Percentiles rank a stretch among this genome's conserved stretches.
Conservation (phyloP, 352 stramenopile genomes). For the Plasmopara viticola region DNA sequence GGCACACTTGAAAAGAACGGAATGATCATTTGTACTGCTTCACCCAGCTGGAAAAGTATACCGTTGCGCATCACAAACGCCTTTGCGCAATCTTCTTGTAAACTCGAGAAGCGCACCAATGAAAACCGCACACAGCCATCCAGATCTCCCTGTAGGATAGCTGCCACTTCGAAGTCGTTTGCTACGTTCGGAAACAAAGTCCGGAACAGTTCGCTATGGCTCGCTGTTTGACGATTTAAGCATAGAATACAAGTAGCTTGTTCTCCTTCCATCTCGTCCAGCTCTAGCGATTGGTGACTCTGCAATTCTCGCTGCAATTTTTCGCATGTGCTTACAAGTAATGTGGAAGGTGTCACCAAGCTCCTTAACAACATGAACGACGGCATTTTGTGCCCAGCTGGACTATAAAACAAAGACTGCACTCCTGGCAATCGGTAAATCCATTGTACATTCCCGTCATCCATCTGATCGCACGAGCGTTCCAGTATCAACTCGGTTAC, state of each 20-base stretch:
- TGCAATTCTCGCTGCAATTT: neutral
- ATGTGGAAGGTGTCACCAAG: conserved; percentile 42
- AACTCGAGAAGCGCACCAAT: conserved; percentile 11
- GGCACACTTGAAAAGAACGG: conserved; percentile 12
- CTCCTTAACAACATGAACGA: conserved; percentile 39
- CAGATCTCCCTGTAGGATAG: conserved; percentile 53
- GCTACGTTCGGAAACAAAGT: conserved; percentile 23
- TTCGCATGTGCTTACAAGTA: conserved; percentile 21
- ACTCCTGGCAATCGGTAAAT: conserved; percentile 34
- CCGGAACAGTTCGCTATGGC: conserved; percentile 13
- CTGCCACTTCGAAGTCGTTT: conserved; percentile 3
- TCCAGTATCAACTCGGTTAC: conserved; percentile 18
- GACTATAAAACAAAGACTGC: conserved; percentile 25
- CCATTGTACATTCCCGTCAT: conserved; percentile 10
- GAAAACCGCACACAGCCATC: conserved; percentile 47
- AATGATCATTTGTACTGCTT: conserved; percentile 31
- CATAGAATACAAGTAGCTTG: conserved; percentile 44
- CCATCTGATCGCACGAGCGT: conserved; percentile 1
- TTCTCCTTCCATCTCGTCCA: conserved; percentile 59
- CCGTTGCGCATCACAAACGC: conserved; percentile 8
- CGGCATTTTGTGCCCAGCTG: conserved; percentile 6
- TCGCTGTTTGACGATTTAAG: conserved; percentile 12
- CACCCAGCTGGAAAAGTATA: conserved; percentile 18
- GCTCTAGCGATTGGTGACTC: conserved; percentile 15
- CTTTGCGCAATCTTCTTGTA: neutral